Percentiles rank a stretch among this genome's conserved stretches.
phyloP scores from a whole-genome alignment of 805 yeast species.

The Starmerella floris region DNA sequence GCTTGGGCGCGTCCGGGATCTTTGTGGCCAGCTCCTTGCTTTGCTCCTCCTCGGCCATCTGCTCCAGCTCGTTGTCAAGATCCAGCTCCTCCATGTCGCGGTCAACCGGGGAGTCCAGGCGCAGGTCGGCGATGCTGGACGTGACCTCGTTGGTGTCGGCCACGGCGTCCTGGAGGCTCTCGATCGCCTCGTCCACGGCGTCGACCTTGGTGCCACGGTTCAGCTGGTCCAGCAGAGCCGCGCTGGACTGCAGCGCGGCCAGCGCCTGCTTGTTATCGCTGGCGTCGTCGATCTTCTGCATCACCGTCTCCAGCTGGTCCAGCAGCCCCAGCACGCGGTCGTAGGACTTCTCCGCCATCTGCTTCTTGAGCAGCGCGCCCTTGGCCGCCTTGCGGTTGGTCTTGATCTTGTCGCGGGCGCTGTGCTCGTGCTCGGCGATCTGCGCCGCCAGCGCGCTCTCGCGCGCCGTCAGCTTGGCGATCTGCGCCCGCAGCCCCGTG shows the following conservation, averaged over 20 bases:
- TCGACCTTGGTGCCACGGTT: slow-evolving; percentile 30
- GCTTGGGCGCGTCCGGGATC: slow-evolving; percentile 9
- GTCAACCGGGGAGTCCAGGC: slow-evolving; percentile 20
- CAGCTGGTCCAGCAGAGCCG: slow-evolving; percentile 28
- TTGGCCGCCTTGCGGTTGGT: slow-evolving; percentile 13
- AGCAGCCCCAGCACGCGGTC: slow-evolving; percentile 20
- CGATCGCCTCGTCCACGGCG: slow-evolving; percentile 34
- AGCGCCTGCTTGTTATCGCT: slow-evolving; percentile 31
- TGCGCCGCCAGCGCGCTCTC: slow-evolving; percentile 17
- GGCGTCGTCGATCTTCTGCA: slow-evolving; percentile 34
- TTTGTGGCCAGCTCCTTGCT: slow-evolving; percentile 1
- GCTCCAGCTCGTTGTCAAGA: slow-evolving; percentile 32
- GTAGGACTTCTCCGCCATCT: slow-evolving; percentile 20
- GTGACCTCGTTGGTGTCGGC: slow-evolving; percentile 32
- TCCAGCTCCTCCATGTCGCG: slow-evolving; percentile 25
- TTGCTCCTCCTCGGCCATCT: slow-evolving; percentile 24
- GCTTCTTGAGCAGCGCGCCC: slow-evolving; percentile 16
- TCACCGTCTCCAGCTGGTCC: slow-evolving; percentile 30
- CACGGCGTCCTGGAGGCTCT: slow-evolving; percentile 31
- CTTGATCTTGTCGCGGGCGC: slow-evolving; percentile 15
- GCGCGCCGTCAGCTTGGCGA: slow-evolving; percentile 16
- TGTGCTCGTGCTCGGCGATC: slow-evolving; percentile 19
- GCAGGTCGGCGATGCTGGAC: slow-evolving; percentile 25
- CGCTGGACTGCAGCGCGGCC: slow-evolving; percentile 30
- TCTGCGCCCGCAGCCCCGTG: slow-evolving; percentile 10